Base-by-base conservation (phyloP, 2,329 filamentous ascomycete genomes). In the Ceratocystis destructans region DNA sequence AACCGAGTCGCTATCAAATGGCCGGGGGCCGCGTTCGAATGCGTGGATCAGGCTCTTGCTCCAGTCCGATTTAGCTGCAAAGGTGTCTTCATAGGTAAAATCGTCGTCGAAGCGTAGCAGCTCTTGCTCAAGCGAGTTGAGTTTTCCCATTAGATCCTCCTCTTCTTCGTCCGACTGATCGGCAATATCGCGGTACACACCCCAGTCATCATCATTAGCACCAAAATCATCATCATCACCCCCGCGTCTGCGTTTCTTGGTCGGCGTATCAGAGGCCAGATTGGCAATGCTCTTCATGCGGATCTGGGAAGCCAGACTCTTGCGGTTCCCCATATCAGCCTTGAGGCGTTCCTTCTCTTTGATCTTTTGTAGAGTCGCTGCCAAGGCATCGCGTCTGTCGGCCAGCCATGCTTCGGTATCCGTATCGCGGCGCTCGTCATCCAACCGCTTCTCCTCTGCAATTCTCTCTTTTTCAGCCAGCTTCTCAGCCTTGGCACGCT, bases 281-380 rank as follows among this genome's bases (percentile, higher is more conserved):
- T 96, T 96, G 68, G 94, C 94, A 67, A 99, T 91, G 63, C 87
- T 93, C 78, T 97, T 97, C 94, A 99, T 99, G 69, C 94, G 89
- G 77, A 96, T 95, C 75, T 97, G 93, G 67, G 89, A 94, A 7
- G 94, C 94, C 22, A 96, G 85, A 0, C 92, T 96, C 76, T 99
- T 99, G 73, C 94, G 89, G 76, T 97, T 97, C 66, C 93, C 92
- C 1, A 96, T 83, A 73, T 99, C 94, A 55, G 91, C 90, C 77
- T 96, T 96, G 69, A 96, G 83, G 20, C 92, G 85, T 72, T 97
- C 91, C 64, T 91, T 87, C 71, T 97, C 93, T 75, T 96, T 96
- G 75, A 99, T 95, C 75, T 86, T 90, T 72, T 90, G 82, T 2
- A 96, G 79, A 25, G 83, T 83, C 70, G 84, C 76, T n/a, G 77